Evolutionary conservation across 192 early-diverging fungal genomes (phyloP).

Genomic region (Phycomyces nitens): DNA sequence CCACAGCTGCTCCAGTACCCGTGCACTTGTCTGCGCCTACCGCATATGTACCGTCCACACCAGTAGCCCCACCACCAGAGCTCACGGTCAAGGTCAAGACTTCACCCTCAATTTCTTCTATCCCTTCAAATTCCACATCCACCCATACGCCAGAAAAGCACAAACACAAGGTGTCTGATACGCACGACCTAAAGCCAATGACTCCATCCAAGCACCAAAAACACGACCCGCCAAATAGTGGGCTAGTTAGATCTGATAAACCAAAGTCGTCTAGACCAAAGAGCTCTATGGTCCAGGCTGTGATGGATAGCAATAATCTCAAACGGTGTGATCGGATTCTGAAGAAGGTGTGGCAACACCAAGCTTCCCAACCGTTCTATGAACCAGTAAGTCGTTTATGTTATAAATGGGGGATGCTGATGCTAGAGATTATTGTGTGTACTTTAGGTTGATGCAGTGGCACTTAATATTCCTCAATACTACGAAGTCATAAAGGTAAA

Average conservation of each 20-base stretch:
- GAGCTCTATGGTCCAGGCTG: not conserved
- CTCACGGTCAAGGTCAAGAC: too few species aligned
- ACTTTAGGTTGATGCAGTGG: constrained; percentile 57
- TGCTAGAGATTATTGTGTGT: too few species aligned
- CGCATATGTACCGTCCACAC: too few species aligned
- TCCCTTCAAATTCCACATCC: too few species aligned
- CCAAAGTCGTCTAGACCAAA: not conserved
- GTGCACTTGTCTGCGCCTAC: constrained; percentile 11
- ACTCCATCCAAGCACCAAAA: too few species aligned
- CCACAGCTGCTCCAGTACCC: constrained; percentile 12
- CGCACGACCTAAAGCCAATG: too few species aligned
- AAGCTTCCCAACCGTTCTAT: constrained; percentile 60
- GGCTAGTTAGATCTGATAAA: not conserved
- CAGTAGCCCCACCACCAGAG: too few species aligned
- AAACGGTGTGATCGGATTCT: constrained; percentile 28
- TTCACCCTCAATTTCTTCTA: too few species aligned
- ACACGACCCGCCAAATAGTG: too few species aligned
- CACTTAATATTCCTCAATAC: constrained; percentile 63
- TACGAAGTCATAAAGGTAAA: constrained; percentile 55
- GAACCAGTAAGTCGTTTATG: constrained; percentile 78
- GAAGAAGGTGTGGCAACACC: constrained; percentile 23
- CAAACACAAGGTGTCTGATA: too few species aligned
- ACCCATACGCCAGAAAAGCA: too few species aligned
- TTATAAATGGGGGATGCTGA: too few species aligned
- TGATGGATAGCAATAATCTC: constrained; percentile 23